A percentile compares a stretch with the other conserved stretches of the same genome.
These are phyloP conservation scores for Gymnopus androsaceus DNA, from an alignment of 1,284 basidiomycete genomes.

Conservation along the genomic window DNA sequence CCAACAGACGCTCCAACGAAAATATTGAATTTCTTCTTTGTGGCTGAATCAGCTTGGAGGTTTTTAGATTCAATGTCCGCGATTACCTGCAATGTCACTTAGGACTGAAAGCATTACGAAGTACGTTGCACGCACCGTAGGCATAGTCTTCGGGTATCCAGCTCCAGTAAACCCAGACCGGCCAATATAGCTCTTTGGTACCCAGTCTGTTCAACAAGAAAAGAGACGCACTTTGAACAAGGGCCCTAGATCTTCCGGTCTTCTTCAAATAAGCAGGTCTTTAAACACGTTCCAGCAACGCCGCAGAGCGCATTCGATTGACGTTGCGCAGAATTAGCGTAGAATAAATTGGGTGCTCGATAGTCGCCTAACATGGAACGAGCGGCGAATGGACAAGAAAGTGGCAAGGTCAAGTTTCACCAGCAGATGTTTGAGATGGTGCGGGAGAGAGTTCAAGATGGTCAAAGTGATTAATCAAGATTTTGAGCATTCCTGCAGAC, in stretches of 20 bases:
- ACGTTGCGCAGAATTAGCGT: constrained; percentile 17
- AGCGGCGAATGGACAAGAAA: no score
- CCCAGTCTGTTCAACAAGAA: not conserved
- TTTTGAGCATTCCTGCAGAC: no score
- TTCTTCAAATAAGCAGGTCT: constrained; percentile 40
- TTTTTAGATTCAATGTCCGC: no score
- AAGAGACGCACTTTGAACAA: constrained; percentile 42
- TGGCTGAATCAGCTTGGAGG: constrained; percentile 41
- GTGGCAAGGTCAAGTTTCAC: no score
- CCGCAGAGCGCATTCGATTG: constrained; percentile 30
- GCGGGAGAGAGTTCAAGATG: no score
- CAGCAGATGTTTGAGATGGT: no score
- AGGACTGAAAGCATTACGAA: no score
- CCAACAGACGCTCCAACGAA: no score
- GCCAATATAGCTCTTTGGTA: constrained; percentile 43
- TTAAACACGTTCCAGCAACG: constrained; percentile 41
- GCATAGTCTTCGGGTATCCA: constrained; percentile 51
- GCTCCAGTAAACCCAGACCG: constrained; percentile 55
- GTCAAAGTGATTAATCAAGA: no score
- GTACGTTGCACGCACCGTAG: constrained; percentile 38
- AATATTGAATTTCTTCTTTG: no score
- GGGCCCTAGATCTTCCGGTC: constrained; percentile 41
- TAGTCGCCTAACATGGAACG: no score
- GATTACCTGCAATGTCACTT: no score
- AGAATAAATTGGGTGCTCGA: constrained; percentile 5